Percentiles rank a stretch among this genome's conserved stretches.
phyloP scores from a whole-genome alignment of 805 yeast species.

The Pichia occidentalis region DNA sequence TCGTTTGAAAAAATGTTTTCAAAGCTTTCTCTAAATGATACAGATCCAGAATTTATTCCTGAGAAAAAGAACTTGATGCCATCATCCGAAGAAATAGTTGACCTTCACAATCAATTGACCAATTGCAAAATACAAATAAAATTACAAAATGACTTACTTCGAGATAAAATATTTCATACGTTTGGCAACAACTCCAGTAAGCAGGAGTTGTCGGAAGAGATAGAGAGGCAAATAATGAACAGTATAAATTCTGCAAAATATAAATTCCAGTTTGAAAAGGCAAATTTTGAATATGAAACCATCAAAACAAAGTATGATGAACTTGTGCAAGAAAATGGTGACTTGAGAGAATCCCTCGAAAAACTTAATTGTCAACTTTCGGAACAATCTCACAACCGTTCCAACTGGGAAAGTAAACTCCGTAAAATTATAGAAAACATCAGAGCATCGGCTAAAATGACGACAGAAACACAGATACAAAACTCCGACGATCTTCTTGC shows the following conservation, averaged over 20 bases:
- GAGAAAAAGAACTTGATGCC: no score
- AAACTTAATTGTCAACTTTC: conserved; percentile 16
- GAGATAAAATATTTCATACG: conserved; percentile 17
- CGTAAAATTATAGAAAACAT: conserved; percentile 19
- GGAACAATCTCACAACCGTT: conserved; percentile 43
- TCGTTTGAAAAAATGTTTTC: conserved; percentile 1
- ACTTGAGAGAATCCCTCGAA: conserved; percentile 13
- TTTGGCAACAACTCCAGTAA: conserved; percentile 5
- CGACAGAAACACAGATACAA: conserved; percentile 2
- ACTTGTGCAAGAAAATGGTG: conserved; percentile 1
- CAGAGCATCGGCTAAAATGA: conserved; percentile 27
- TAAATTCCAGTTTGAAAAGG: not conserved
- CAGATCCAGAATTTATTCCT: not conserved
- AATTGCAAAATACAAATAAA: conserved; percentile 31
- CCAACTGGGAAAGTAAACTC: conserved; percentile 31
- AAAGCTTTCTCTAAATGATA: not conserved
- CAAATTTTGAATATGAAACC: not conserved
- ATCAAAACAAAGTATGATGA: conserved; percentile 5
- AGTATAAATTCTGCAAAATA: conserved; percentile 5
- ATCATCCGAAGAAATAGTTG: conserved; percentile 19
- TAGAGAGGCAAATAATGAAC: conserved; percentile 14
- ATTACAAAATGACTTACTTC: conserved; percentile 27
- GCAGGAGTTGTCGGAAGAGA: conserved; percentile 14
- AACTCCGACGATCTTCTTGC: not conserved
- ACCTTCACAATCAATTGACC: conserved; percentile 27